Percentiles rank a stretch among this genome's conserved stretches.
Conservation (phyloP, 306 rosid species). For the Dalbergia cochinchinensis region DNA sequence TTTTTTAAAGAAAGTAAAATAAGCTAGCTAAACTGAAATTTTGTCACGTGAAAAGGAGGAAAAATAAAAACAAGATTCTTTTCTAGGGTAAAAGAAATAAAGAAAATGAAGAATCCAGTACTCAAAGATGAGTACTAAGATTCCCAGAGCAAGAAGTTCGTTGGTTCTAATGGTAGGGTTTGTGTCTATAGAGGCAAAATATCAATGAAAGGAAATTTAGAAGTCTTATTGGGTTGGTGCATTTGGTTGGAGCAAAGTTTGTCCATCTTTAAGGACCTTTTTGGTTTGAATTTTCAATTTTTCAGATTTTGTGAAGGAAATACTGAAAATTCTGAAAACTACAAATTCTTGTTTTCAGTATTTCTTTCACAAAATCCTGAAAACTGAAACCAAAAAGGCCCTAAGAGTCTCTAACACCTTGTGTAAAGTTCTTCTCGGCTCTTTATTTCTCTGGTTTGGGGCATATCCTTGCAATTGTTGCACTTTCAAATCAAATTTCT, state of each 20-base stretch:
- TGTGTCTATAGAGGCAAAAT: neutral
- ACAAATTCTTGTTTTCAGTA: too few species aligned
- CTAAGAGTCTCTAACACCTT: neutral
- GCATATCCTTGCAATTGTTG: neutral
- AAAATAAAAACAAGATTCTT: neutral
- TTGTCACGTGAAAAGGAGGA: neutral
- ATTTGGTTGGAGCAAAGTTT: neutral
- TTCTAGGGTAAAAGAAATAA: too few species aligned
- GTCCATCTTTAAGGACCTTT: conserved; percentile 29
- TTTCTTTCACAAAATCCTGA: too few species aligned
- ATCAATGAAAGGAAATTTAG: neutral
- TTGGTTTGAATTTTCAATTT: too few species aligned
- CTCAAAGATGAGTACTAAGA: neutral
- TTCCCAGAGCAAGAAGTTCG: neutral
- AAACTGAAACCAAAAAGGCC: too few species aligned
- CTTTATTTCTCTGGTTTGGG: neutral
- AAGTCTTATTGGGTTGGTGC: neutral
- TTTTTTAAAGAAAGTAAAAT: neutral
- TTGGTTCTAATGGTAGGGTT: neutral
- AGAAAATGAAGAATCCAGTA: neutral
- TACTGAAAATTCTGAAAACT: too few species aligned
- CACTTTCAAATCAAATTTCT: neutral
- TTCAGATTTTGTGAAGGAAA: too few species aligned
- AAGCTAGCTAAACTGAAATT: conserved; percentile 9
- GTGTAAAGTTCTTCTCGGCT: neutral